Conservation (phyloP, 495 filamentous ascomycete species). For the Neohortaea acidophila region DNA sequence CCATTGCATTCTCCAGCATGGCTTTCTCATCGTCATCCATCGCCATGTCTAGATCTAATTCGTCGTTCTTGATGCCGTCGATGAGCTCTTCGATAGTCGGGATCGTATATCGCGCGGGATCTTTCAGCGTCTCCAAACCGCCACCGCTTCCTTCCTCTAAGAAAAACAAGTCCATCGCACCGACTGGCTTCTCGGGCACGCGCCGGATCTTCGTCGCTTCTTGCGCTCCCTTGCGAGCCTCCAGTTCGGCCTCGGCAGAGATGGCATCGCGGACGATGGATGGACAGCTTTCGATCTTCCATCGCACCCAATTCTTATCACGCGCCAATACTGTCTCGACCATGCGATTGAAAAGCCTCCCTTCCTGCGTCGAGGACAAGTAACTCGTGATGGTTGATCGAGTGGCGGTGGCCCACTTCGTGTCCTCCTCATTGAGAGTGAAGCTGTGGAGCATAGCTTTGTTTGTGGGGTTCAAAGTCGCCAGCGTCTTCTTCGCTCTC, state of each 20-base stretch:
- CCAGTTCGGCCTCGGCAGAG: slow-evolving; percentile 45
- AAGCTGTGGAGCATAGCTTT: slow-evolving; percentile 77
- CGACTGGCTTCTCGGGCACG: slow-evolving; percentile 49
- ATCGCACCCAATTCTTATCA: slow-evolving; percentile 96
- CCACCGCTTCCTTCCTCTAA: slow-evolving; percentile 46
- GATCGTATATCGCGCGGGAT: slow-evolving; percentile 38
- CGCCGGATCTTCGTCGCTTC: slow-evolving; percentile 52
- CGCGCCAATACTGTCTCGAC: slow-evolving; percentile 87
- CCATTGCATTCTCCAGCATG: slow-evolving; percentile 47
- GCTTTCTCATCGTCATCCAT: slow-evolving; percentile 54
- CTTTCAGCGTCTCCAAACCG: slow-evolving; percentile 44
- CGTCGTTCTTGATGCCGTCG: slow-evolving; percentile 45
- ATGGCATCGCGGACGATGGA: slow-evolving; percentile 63
- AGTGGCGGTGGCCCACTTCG: slow-evolving; percentile 65
- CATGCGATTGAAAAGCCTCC: slow-evolving; percentile 87
- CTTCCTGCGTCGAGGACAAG: slow-evolving; percentile 56
- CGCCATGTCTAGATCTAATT: slow-evolving; percentile 73
- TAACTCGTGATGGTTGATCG: slow-evolving; percentile 61
- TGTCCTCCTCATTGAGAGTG: slow-evolving; percentile 64
- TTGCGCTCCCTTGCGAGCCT: slow-evolving; percentile 46
- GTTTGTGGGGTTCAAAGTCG: slow-evolving; percentile 39
- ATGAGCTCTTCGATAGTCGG: slow-evolving; percentile 40
- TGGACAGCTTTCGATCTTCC: slow-evolving; percentile 90
- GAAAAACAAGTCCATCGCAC: slow-evolving; percentile 59
- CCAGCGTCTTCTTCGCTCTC: slow-evolving; percentile 63